Percentiles rank a stretch among this genome's conserved stretches.
These are phyloP conservation scores for Plasmodium berghei DNA, from an alignment of 169 alveolate genomes.

Conservation along the genomic window DNA sequence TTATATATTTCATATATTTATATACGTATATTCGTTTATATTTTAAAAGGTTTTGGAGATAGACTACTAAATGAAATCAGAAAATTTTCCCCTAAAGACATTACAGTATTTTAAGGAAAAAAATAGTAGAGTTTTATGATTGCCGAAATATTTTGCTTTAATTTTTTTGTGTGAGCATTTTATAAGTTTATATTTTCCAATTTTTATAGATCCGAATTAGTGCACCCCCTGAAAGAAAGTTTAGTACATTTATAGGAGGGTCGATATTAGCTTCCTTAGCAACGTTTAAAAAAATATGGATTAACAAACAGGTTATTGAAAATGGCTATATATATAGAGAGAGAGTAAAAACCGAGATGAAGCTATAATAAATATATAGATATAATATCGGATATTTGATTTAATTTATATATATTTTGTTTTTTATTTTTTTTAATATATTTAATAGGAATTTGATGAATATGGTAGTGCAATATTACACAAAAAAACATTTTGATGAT, in stretches of 20 bases:
- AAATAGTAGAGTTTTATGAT: neutral
- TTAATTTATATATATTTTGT: neutral
- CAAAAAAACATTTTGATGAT: conserved; percentile 54
- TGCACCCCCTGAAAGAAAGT: conserved; percentile 75
- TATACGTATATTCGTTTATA: neutral
- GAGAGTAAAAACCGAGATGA: too few species aligned
- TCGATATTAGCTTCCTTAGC: conserved; percentile 69
- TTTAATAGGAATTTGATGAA: conserved; percentile 68
- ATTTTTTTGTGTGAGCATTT: neutral
- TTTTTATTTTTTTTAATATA: neutral
- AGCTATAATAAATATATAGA: neutral
- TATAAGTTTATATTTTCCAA: neutral
- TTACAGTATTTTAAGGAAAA: conserved; percentile 30
- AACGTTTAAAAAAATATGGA: conserved; percentile 69
- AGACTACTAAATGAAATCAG: conserved; percentile 82
- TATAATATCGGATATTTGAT: neutral
- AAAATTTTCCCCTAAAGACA: conserved; percentile 85
- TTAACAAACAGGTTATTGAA: conserved; percentile 29
- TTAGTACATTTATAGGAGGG: conserved; percentile 72
- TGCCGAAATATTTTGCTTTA: neutral
- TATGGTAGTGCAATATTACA: conserved; percentile 66
- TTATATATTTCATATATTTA: neutral
- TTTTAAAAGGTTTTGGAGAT: conserved; percentile 79
- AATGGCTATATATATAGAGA: too few species aligned
- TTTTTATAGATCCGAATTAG: conserved; percentile 59